Conservation (phyloP, 2,329 filamentous ascomycete species). For the Delphinella strobiligena region DNA sequence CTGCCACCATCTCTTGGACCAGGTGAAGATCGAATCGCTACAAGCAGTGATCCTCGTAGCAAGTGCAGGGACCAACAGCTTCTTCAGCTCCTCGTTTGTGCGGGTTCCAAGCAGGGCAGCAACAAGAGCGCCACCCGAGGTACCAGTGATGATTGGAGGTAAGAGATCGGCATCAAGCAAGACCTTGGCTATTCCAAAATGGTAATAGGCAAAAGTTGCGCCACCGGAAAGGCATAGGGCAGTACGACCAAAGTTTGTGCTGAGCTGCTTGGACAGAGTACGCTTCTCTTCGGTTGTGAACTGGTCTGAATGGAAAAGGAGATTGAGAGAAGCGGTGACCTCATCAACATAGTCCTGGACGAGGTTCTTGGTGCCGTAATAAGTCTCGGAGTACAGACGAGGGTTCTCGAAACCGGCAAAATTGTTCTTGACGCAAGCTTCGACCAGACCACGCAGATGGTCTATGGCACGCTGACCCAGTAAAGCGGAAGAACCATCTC, state of each 20-base stretch:
- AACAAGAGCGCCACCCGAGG: constrained; percentile 83
- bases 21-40: constrained; percentile 61
- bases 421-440: constrained; percentile 94
- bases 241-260: constrained; percentile 84
- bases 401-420: constrained; percentile 93
- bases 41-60: constrained; percentile 76
- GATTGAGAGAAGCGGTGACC: constrained; percentile 54
- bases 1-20: constrained; percentile 76
- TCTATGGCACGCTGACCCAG: constrained; percentile 47
- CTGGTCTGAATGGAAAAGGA: constrained; percentile 56
- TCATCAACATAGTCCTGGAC: constrained; percentile 88
- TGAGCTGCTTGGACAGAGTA: constrained; percentile 71
- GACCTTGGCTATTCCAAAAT: constrained; percentile 85
- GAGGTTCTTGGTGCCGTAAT: constrained; percentile 91
- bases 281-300: constrained; percentile 64
- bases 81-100: constrained; percentile 81
- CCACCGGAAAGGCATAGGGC: constrained; percentile 89
- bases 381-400: constrained; percentile 90
- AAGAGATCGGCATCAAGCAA: constrained; percentile 75
- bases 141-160: constrained; percentile 91
- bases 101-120: constrained; percentile 78
- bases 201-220: constrained; percentile 91
- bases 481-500: constrained; percentile 3
- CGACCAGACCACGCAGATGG: constrained; percentile 64
- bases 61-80: constrained; percentile 76